Conservation (phyloP, 805 yeast genomes). For the Lipomyces yamanashiensis region DNA sequence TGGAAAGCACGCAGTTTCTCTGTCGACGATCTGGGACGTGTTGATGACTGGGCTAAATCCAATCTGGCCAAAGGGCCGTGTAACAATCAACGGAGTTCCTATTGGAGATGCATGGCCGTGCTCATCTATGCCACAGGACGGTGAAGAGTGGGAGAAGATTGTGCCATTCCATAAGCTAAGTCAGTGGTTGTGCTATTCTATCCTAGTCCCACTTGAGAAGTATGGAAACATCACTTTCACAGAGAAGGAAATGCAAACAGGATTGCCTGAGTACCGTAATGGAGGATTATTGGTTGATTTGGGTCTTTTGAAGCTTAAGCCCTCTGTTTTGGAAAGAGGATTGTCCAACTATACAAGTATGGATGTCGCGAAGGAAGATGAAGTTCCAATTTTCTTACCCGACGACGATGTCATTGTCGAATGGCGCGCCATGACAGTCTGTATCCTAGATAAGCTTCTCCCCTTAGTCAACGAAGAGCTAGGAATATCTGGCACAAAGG, state of each 20-base stretch:
- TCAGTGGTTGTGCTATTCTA: conserved; percentile 69
- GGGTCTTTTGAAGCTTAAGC: conserved; percentile 56
- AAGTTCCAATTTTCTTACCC: conserved; percentile 57
- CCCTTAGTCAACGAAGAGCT: conserved; percentile 57
- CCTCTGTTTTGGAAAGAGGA: conserved; percentile 49
- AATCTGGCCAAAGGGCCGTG: conserved; percentile 61
- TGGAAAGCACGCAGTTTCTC: conserved; percentile 47
- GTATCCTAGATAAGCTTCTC: conserved; percentile 58
- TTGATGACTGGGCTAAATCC: conserved; percentile 60
- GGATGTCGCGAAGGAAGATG: conserved; percentile 13
- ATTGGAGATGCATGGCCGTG: conserved; percentile 68
- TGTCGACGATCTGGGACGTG: conserved; percentile 58
- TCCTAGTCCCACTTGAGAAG: conserved; percentile 56
- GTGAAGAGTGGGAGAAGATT: conserved; percentile 50
- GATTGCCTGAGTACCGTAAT: conserved; percentile 65
- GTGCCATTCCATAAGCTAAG: conserved; percentile 69
- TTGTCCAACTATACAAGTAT: conserved; percentile 45
- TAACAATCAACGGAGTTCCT: conserved; percentile 54
- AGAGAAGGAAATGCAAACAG: conserved; percentile 50
- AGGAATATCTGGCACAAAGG: conserved; percentile 41
- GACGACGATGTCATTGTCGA: conserved; percentile 66
- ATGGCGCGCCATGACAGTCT: conserved; percentile 68
- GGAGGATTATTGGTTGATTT: conserved; percentile 68
- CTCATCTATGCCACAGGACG: conserved; percentile 38
- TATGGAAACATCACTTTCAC: conserved; percentile 20